Evolutionary conservation across 441 rosid species (phyloP), one percentile per base, ranked within the genome.

Genomic region (Kokia cookei): DNA sequence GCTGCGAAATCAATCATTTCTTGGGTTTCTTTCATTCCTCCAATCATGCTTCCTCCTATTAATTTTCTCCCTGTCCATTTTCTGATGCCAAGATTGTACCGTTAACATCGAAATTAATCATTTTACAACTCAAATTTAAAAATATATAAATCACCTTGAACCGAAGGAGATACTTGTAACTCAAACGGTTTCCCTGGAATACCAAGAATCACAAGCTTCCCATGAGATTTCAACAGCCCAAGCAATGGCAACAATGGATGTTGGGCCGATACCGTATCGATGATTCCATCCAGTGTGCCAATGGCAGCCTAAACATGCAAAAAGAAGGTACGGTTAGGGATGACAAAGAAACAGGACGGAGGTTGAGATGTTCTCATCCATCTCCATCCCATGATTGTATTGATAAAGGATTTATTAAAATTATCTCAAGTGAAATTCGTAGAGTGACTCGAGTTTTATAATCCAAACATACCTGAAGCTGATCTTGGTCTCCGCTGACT

Each of bases 1-100:
- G 79, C 87, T 3, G 83, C 84, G 66, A 86, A 86, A 78, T 83
- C 71, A 15, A 86, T 80, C 92, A 88, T 88, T 66, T 88, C 86
- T 75, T 86, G 87, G 0, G 86, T 88, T 79, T 86, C 92, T 57
- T 83, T 76, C 37, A 88, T 76, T 67, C 89, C 90, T 64, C 88
- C 92, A 0, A 73, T 77, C 0, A 47, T 59, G 71, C 87, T 82
- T 35, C 90, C 87, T 4, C 35, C 35, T 32, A 32, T 4, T 1
- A 76, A 43, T 75, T 86, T 88, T 22, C 90, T 75, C 65, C 87
- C 90, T 85, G 19, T 22, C 7, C 11, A 13, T 59, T 59, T 27
- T 4, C 1, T 60, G 8, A 14, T 29, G 65, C 32, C 42, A 2
- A 59, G 2, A 17, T 12, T 59, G 5, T 27, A 12, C 15, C 32